A percentile compares a stretch with the other conserved stretches of the same genome.
Evolutionary conservation across 2,329 filamentous ascomycete species (phyloP).

Genomic region (Xylariaceae sp.): DNA sequence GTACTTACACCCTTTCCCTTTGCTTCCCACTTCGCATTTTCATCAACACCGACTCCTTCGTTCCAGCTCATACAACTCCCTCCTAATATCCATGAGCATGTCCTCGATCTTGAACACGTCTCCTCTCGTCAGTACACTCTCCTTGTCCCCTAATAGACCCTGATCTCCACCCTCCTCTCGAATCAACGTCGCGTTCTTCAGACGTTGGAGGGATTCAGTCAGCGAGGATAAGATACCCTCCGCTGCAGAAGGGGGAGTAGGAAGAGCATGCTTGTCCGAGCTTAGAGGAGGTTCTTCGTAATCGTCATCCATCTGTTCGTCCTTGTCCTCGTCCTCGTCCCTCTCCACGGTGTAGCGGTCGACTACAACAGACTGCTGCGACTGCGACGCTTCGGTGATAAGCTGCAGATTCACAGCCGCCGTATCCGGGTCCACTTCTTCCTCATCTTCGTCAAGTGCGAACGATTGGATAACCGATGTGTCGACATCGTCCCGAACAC

Average conservation of each 20-base stretch:
- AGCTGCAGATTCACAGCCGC: slow-evolving; percentile 29
- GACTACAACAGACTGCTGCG: neutral
- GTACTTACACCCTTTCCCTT: no score
- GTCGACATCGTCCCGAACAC: slow-evolving; percentile 10
- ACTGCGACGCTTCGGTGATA: slow-evolving; percentile 29
- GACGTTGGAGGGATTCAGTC: slow-evolving; percentile 50
- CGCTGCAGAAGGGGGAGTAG: slow-evolving; percentile 29
- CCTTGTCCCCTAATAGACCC: no score
- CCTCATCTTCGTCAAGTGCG: slow-evolving; percentile 15
- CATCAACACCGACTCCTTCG: slow-evolving; percentile 47
- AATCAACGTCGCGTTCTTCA: slow-evolving; percentile 55
- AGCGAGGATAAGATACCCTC: slow-evolving; percentile 50
- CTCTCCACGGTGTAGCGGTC: slow-evolving; percentile 11
- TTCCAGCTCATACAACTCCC: slow-evolving; percentile 66
- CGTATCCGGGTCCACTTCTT: slow-evolving; percentile 23
- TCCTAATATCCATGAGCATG: slow-evolving; percentile 71
- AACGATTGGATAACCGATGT: slow-evolving; percentile 8
- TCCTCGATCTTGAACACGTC: slow-evolving; percentile 71
- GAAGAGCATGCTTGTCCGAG: no score
- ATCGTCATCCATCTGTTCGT: slow-evolving; percentile 1
- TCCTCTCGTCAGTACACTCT: no score
- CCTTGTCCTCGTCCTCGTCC: slow-evolving; percentile 6
- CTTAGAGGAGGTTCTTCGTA: no score
- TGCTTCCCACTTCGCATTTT: neutral
- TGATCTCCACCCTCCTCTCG: no score